Base-by-base conservation (phyloP, 2,329 filamentous ascomycete genomes). In the Aspergillus hiratsukae region DNA sequence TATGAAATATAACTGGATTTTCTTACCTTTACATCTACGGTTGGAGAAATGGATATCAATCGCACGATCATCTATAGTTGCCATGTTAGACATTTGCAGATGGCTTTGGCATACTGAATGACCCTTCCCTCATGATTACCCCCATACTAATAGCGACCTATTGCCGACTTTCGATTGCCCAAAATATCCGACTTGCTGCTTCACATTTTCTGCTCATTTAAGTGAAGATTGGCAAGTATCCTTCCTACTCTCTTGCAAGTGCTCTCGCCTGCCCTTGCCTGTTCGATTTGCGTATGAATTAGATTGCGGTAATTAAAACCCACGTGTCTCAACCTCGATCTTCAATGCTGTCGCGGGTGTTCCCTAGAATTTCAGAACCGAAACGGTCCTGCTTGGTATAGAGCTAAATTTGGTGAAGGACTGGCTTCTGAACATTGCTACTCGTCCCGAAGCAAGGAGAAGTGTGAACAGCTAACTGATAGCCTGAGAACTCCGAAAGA, bases 21-120 rank as follows among this genome's bases (percentile, higher is more conserved):
- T 59, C 71, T 67, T 61, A 74, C 91, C 74, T 97, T 86, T 72
- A 95, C 92, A 51, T 96, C 80, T 21, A 93, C 91, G 0, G 92
- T 97, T 1, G 93, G 93, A 45, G 90, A 93, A 43, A 97, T 97
- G 93, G 46, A 96, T 85, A 11, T 92, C 89, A 8, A 89, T 83
- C 63, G 94, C 75, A 46, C 93, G 80, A 66, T 90, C 81, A 50
- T 75, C 77, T 81, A 64, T 53, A 53, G 35, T 29, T 48, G 49
- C 14, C 17, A 23, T 50, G 49, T 67, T 64, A 71, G 56, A 58
- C 31, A 6, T 17, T 37, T 17, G 8, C 23, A 21, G 6, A 19
- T n/a, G 11, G 19, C 7, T 52, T 17, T 27, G 46, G 23, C 25
- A 35, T 37, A 37, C 17, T 37, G 31, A 37, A 37, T 37, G 7